A percentile compares a stretch with the other conserved stretches of the same genome.
Evolutionary conservation across 2,329 filamentous ascomycete genomes (phyloP).

Genomic region (Mollisiaceae sp.): DNA sequence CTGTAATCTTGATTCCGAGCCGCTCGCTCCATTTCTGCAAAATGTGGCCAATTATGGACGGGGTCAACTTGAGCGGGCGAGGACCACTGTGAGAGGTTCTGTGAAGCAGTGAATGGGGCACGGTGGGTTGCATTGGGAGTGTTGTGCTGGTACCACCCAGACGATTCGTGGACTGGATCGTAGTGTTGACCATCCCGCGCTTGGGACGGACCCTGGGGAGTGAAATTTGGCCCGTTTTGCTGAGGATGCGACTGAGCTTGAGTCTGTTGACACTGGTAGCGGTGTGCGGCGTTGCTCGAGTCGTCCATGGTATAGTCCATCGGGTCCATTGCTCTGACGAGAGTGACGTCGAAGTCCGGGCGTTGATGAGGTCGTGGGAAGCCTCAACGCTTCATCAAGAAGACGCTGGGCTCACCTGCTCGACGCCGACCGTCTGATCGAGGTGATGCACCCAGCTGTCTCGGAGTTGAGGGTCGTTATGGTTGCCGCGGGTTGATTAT

Average conservation of each 20-base stretch:
- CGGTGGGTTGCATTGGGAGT: neutral
- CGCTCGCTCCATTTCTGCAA: conserved; percentile 2
- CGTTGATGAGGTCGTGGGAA: neutral
- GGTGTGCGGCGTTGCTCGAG: conserved; percentile 4
- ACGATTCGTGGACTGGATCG: conserved; percentile 10
- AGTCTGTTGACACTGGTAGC: conserved; percentile 10
- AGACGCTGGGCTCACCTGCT: conserved; percentile 1
- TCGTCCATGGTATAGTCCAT: conserved; percentile 8
- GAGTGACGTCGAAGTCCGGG: neutral
- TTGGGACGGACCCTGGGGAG: conserved; percentile 1
- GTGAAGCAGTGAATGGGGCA: neutral
- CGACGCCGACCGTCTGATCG: neutral
- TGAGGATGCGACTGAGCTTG: neutral
- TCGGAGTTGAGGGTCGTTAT: neutral
- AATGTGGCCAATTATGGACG: conserved; percentile 4
- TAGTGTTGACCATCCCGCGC: neutral
- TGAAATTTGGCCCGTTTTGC: neutral
- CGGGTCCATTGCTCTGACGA: neutral
- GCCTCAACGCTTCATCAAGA: neutral
- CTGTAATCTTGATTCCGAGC: neutral
- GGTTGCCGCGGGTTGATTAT: neutral
- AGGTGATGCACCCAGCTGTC: conserved; percentile 1
- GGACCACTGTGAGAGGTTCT: neutral
- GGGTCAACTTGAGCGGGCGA: neutral
- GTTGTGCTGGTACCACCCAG: conserved; percentile 5